Percentiles rank a stretch among this genome's conserved stretches.
Evolutionary conservation across 805 yeast genomes (phyloP).

Genomic region (Kodamaea nitidulidarum): DNA sequence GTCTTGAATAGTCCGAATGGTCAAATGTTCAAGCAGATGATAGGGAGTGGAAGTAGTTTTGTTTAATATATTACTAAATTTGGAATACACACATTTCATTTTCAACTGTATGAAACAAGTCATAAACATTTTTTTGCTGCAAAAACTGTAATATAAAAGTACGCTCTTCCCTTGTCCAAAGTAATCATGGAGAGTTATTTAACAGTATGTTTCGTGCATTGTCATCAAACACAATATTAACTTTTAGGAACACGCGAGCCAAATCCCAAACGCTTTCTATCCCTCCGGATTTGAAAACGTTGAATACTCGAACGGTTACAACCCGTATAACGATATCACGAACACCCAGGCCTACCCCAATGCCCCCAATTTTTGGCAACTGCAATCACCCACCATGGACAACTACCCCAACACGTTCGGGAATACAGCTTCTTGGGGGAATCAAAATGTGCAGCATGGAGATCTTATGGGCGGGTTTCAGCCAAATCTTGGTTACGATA

Average conservation of each 20-base stretch:
- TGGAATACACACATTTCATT: no score
- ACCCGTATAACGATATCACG: background rate
- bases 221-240: background rate
- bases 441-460: no score
- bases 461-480: background rate
- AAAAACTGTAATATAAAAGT: background rate
- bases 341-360: background rate
- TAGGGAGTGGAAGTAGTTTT: slow-evolving; percentile 19
- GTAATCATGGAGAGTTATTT: background rate
- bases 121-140: slow-evolving; percentile 1
- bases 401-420: background rate
- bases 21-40: slow-evolving; percentile 29
- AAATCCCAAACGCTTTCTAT: background rate
- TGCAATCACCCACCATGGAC: background rate
- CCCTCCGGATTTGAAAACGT: background rate
- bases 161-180: background rate
- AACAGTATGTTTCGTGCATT: background rate
- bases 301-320: background rate
- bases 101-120: slow-evolving; percentile 3
- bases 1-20: slow-evolving; percentile 42
- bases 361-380: background rate
- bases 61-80: slow-evolving; percentile 5
- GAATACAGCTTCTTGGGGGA: background rate
- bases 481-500: background rate
- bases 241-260: background rate